phyloP scores from a whole-genome alignment of 768 basidiomycete genomes.

The Rhizopogon vinicolor region DNA sequence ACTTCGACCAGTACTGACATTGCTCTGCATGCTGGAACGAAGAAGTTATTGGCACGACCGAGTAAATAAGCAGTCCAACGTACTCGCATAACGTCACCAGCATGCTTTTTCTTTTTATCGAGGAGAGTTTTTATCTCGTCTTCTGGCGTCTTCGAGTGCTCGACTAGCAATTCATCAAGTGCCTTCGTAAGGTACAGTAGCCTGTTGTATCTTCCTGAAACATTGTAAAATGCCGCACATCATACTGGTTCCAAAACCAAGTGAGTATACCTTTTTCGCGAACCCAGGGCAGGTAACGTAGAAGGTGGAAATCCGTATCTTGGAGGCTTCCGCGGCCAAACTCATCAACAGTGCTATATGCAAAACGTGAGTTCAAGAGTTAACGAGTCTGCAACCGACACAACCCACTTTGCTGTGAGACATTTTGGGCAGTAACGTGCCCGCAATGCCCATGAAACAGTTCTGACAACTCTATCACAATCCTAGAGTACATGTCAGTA shows the following conservation, averaged over 20 bases:
- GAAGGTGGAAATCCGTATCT: not conserved
- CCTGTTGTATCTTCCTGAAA: not conserved
- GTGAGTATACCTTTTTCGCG: not conserved
- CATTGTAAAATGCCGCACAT: not conserved
- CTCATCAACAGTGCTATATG: not conserved
- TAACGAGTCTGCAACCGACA: not conserved
- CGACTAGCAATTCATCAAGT: not conserved
- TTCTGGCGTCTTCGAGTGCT: not conserved
- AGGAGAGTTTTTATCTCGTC: not conserved
- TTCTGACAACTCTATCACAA: not conserved
- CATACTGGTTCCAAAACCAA: not conserved
- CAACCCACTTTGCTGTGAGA: not conserved
- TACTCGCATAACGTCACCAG: not conserved
- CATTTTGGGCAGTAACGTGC: not conserved
- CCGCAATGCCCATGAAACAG: not conserved
- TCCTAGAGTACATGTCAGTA: not conserved
- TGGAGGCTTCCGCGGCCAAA: not conserved
- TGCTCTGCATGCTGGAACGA: not conserved
- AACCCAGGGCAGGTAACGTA: not conserved
- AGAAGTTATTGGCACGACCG: not conserved
- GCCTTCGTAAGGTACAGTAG: not conserved
- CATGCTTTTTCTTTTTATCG: not conserved
- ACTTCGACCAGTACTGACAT: not conserved
- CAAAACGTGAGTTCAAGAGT: not conserved
- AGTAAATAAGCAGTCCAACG: not conserved